A percentile compares a stretch with the other conserved stretches of the same genome.
Evolutionary conservation across 306 rosid genomes (phyloP).

Genomic region (Canavalia gladiata): DNA sequence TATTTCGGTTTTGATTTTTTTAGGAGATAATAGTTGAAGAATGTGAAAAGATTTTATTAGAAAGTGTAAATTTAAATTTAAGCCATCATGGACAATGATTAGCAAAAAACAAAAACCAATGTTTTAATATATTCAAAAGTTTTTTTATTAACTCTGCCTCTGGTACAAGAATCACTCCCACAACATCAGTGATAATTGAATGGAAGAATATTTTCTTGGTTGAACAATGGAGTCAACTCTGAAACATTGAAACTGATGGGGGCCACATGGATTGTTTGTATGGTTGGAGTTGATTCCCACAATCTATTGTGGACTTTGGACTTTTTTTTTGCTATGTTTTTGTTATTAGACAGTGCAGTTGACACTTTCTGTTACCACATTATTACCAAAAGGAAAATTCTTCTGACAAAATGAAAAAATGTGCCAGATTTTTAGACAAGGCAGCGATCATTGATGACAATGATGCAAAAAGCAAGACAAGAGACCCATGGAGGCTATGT

Average conservation of each 20-base stretch:
- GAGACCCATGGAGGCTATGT: slow-evolving; percentile 84
- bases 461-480: slow-evolving; percentile 57
- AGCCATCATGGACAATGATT: no score
- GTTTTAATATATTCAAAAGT: neutral
- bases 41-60: no score
- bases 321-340: neutral
- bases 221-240: slow-evolving; percentile 20
- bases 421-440: slow-evolving; percentile 68
- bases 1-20: neutral
- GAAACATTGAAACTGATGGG: neutral
- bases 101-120: no score
- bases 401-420: slow-evolving; percentile 2
- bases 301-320: neutral
- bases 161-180: slow-evolving; percentile 11
- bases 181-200: neutral
- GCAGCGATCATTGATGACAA: slow-evolving; percentile 67
- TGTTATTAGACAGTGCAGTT: neutral
- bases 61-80: no score
- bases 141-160: neutral
- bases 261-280: slow-evolving; percentile 17
- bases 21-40: no score
- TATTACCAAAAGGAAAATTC: neutral
- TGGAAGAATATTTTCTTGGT: neutral
- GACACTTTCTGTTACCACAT: slow-evolving; percentile 10
- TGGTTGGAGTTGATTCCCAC: slow-evolving; percentile 42